phyloP scores from a whole-genome alignment of 179 eudicot genomes.

The Silene coronaria region DNA sequence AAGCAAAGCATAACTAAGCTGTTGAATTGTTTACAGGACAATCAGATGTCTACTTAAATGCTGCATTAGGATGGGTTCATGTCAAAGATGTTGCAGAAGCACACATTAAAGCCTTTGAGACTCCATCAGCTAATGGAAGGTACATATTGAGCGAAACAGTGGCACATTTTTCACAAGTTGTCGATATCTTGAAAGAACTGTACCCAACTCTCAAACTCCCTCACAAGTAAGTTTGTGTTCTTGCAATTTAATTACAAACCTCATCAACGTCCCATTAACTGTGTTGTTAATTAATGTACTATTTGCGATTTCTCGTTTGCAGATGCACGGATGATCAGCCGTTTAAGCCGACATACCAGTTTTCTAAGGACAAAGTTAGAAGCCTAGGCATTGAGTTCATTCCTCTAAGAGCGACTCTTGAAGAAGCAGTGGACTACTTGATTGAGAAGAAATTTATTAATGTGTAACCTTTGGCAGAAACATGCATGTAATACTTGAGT shows the following conservation, averaged over 20 bases:
- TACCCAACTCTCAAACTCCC: slow-evolving; percentile 32
- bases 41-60: slow-evolving; percentile 22
- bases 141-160: slow-evolving; percentile 30
- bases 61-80: slow-evolving; percentile 30
- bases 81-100: slow-evolving; percentile 42
- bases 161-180: slow-evolving; percentile 21
- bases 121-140: slow-evolving; percentile 36
- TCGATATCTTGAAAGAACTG: slow-evolving; percentile 28
- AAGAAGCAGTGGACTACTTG: slow-evolving; percentile 42
- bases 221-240: slow-evolving; percentile 21
- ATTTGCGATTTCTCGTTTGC: neutral
- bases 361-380: slow-evolving; percentile 32
- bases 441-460: slow-evolving; percentile 32
- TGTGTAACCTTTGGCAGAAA: neutral
- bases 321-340: slow-evolving; percentile 47
- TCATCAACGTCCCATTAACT: neutral
- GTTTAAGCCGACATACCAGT: slow-evolving; percentile 25
- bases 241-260: neutral
- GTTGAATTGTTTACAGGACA: slow-evolving; percentile 5
- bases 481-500: neutral
- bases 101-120: slow-evolving; percentile 40
- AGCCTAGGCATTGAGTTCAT: slow-evolving; percentile 42
- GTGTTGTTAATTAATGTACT: neutral
- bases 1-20: too few species aligned
- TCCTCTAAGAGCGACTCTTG: slow-evolving; percentile 30